These are phyloP conservation scores for Cruciata laevipes DNA, from an alignment of 257 asterid species.

Conservation along the genomic window DNA sequence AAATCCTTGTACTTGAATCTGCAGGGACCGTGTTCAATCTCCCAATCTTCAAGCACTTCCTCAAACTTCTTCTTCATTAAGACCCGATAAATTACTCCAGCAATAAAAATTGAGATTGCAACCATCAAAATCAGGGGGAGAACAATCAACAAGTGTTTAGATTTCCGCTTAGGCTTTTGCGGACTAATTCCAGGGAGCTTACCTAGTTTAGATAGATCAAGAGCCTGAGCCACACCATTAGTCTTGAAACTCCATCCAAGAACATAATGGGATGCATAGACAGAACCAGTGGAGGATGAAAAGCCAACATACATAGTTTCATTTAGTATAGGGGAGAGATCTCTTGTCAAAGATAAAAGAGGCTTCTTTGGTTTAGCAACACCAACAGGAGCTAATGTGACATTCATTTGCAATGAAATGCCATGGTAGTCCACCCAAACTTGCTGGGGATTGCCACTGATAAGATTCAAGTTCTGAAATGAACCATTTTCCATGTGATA, in stretches of 20 bases:
- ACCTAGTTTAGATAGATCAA: conserved; percentile 26
- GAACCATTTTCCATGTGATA: conserved; percentile 2
- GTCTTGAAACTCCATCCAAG: conserved; percentile 3
- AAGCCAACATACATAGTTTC: not conserved
- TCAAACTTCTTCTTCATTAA: not conserved
- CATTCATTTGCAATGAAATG: conserved; percentile 13
- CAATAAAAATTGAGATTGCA: not conserved
- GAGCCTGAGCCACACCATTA: conserved; percentile 28
- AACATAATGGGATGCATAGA: not conserved
- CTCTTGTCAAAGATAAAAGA: conserved; percentile 21
- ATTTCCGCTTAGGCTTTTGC: not conserved
- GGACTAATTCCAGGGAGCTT: not conserved
- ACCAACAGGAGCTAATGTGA: conserved; percentile 36
- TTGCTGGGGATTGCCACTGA: not conserved
- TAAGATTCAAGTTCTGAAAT: not conserved
- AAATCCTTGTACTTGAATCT: not conserved
- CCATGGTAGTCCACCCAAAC: not conserved
- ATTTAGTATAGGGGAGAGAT: conserved; percentile 32
- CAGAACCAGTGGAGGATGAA: not conserved
- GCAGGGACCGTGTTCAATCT: not conserved
- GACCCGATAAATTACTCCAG: not conserved
- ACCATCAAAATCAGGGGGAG: not conserved
- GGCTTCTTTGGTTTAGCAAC: conserved; percentile 32
- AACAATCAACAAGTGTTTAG: not conserved
- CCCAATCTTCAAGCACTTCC: not conserved